Base-by-base conservation (phyloP, 176 grass and related monocot species). In the Pontederia crassipes region DNA sequence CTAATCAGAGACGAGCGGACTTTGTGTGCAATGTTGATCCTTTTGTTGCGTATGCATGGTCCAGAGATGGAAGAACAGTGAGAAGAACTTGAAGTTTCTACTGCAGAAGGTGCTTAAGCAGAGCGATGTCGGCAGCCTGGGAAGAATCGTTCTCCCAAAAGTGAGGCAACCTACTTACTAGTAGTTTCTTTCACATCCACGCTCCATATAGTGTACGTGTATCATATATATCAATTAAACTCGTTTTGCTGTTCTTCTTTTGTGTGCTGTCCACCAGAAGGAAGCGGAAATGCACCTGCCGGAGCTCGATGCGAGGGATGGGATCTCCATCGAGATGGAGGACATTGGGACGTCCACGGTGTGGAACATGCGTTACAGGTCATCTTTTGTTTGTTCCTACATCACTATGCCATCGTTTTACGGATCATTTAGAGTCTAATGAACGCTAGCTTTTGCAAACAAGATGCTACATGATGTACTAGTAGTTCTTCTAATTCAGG, bases 281-380 rank as follows among this genome's bases (percentile, higher is more conserved):
- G 93, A 97, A 65, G 87, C 93, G 16, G 93, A 97, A 75, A 67
- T 75, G 16, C 81, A 88, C 69, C 77, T 96, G 49, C 92, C 92
- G 35, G 92, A 96, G 80, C 73, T 96, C 17, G 85, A 80, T 57
- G 75, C 74, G 3, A 88, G 93, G 76, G 87, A 91, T 55, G 87
- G 87, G 45, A 85, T 97, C 67, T 71, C 87, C 35, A 85, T 97
- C 56, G 79, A 87, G 2, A 91, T 97, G 81, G 93, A 97, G 64
- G 93, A 97, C 72, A 85, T 97, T 1, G 87, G 62, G 2, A 91
- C 87, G 5, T 92, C 93, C 7, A 67, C 62, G 24, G 71, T 92
- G 17, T 98, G 93, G 87, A 98, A 81, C 87, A 98, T 89, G 93
- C 76, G 84, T 11, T 98, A 98, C 76, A 84, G 93, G 93, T 92